Evolutionary conservation across 805 yeast species (phyloP).

Genomic region (Yarrowia hollandica): DNA sequence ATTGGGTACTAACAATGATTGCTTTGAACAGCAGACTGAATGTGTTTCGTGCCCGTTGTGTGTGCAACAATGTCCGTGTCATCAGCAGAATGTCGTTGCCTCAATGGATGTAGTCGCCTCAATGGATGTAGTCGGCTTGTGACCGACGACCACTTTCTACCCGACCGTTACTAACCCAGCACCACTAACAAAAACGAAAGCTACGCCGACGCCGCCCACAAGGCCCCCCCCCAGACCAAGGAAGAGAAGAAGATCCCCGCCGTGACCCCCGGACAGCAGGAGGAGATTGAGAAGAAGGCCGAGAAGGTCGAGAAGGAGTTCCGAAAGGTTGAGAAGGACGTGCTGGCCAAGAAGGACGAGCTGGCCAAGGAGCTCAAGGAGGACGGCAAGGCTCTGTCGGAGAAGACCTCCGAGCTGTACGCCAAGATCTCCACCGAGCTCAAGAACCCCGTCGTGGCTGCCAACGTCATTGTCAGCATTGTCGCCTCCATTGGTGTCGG

Average conservation of each 20-base stretch:
- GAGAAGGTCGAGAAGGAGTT: constrained; percentile 25
- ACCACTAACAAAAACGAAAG: constrained; percentile 20
- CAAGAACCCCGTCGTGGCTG: constrained; percentile 35
- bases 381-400: constrained; percentile 34
- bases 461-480: constrained; percentile 32
- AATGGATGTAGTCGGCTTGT: too few species aligned
- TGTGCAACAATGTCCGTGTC: too few species aligned
- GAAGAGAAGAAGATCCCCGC: constrained; percentile 24
- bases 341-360: constrained; percentile 36
- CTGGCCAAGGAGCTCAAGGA: constrained; percentile 38
- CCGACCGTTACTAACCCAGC: neutral
- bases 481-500: constrained; percentile 32
- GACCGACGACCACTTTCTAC: too few species aligned
- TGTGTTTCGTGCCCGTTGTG: too few species aligned
- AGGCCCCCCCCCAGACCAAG: constrained; percentile 23
- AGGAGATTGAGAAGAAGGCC: constrained; percentile 27
- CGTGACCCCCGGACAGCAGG: constrained; percentile 21
- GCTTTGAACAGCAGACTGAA: too few species aligned
- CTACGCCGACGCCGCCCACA: constrained; percentile 30
- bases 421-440: constrained; percentile 30
- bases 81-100: too few species aligned
- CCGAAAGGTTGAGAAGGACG: constrained; percentile 37
- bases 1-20: too few species aligned
- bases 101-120: too few species aligned
- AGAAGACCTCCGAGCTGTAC: constrained; percentile 17